These are phyloP conservation scores for Lithospermum erythrorhizon DNA, from an alignment of 257 asterid species.

Conservation along the genomic window DNA sequence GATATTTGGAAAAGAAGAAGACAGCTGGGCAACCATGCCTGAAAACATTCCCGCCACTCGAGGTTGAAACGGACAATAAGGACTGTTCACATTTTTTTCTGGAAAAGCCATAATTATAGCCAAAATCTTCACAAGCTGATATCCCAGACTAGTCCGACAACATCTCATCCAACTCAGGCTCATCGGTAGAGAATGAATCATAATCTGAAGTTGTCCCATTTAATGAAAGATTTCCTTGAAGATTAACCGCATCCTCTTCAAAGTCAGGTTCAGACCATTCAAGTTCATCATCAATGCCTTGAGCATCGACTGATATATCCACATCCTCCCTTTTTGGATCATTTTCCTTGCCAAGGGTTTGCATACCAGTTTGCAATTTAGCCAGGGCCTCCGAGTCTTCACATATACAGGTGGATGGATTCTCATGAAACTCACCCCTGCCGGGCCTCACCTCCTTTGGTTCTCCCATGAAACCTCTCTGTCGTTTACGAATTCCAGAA, in stretches of 20 bases:
- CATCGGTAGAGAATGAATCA: conserved; percentile 44
- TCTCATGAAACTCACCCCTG: conserved; percentile 89
- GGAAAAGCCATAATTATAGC: neutral
- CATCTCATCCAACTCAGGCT: conserved; percentile 70
- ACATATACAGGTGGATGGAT: conserved; percentile 87
- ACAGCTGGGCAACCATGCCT: neutral
- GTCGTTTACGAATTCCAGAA: conserved; percentile 39
- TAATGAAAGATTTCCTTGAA: conserved; percentile 21
- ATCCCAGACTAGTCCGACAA: conserved; percentile 48
- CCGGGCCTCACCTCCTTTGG: conserved; percentile 94
- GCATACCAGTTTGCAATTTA: conserved; percentile 21
- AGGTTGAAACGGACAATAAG: neutral
- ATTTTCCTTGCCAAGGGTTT: conserved; percentile 20
- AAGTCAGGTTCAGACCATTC: conserved; percentile 76
- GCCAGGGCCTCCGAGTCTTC: conserved; percentile 49
- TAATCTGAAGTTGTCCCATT: conserved; percentile 56
- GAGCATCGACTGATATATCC: conserved; percentile 25
- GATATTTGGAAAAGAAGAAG: neutral
- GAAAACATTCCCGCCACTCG: neutral
- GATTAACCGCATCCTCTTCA: conserved; percentile 47
- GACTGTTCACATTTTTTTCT: neutral
- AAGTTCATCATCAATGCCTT: conserved; percentile 39
- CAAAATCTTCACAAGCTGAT: neutral
- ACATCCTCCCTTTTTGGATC: conserved; percentile 23
- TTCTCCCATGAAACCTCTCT: conserved; percentile 85